Evolutionary conservation across 176 grass and related monocot species (phyloP), one percentile per base, ranked within the genome.

Genomic region (Musa troglodytarum): DNA sequence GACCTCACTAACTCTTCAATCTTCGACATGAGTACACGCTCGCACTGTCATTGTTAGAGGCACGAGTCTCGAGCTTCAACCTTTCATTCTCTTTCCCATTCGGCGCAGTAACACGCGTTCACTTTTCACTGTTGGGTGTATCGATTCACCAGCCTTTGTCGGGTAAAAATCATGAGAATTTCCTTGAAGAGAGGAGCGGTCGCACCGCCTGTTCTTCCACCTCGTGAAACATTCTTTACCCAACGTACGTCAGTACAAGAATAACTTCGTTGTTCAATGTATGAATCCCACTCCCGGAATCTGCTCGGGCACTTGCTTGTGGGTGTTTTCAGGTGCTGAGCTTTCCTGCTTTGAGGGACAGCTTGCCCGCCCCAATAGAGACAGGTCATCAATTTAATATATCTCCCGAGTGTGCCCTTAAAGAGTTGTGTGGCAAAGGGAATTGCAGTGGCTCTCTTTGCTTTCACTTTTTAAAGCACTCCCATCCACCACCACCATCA

Each of bases 281-380:
- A 70, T 34, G 17, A 9, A 9, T n/a, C 51, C 68, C 68, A 50
- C 43, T 70, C 34, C 68, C 68, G 50, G 68, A 13, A 50, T 70
- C 50, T 70, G 22, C 63, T 65, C 63, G 22, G 11, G 63, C 9
- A 11, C 63, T 21, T 15, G 22, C 57, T 61, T 61, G 57, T 61
- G 57, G 57, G 57, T 19, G 57, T 61, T 15, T 50, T 70, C 17
- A 70, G 68, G 68, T 70, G 29, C 17, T n/a, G 34, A n/a, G 15
- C 43, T 70, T 70, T 50, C 68, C 68, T 50, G 43, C 68, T 70
- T 70, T 70, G 12, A 70, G 29, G 34, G 68, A 70, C 68, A 70
- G 17, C 34, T 19, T 70, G 68, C 49, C 49, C 16, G 43, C 68
- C 68, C 25, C 14, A 70, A 11, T n/a, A 19, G 68, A 50, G 29